phyloP scores from a whole-genome alignment of 805 yeast species.

The Middelhovenomyces tepae region DNA sequence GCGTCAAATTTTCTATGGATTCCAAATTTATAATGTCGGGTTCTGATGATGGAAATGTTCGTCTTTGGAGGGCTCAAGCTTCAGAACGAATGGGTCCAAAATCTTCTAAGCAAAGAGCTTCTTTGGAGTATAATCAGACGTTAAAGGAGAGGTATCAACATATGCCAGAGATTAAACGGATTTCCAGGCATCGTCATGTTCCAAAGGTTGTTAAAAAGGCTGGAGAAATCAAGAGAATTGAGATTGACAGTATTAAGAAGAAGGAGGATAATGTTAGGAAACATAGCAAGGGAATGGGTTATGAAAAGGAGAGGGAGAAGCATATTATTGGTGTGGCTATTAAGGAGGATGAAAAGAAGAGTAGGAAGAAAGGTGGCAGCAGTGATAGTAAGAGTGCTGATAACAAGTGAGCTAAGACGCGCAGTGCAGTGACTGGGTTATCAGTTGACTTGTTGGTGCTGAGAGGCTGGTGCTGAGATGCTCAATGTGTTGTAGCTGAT shows the following conservation, averaged over 20 bases:
- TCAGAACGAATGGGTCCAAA: slow-evolving; percentile 76
- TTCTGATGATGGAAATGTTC: slow-evolving; percentile 91
- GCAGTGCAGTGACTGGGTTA: too few relatives aligned
- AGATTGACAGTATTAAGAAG: slow-evolving; percentile 62
- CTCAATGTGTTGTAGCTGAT: too few relatives aligned
- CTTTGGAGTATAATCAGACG: slow-evolving; percentile 84
- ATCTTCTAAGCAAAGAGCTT: slow-evolving; percentile 68
- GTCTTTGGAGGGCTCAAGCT: slow-evolving; percentile 88
- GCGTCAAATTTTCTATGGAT: slow-evolving; percentile 80
- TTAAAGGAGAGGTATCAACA: slow-evolving; percentile 85
- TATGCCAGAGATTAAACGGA: slow-evolving; percentile 94
- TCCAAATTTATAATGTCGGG: slow-evolving; percentile 80
- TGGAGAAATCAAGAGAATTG: slow-evolving; percentile 71
- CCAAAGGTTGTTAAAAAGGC: slow-evolving; percentile 87
- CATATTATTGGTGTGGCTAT: slow-evolving; percentile 77
- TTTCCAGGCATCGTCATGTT: slow-evolving; percentile 84
- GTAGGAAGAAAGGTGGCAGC: too few relatives aligned
- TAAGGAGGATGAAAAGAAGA: slow-evolving; percentile 15
- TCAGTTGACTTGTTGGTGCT: too few relatives aligned
- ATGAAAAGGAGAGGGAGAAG: slow-evolving; percentile 65
- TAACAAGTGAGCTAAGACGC: too few relatives aligned
- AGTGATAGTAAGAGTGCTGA: too few relatives aligned
- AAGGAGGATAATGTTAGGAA: slow-evolving; percentile 77
- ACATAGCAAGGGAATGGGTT: slow-evolving; percentile 48
- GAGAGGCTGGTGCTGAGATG: too few relatives aligned